Percentiles rank a stretch among this genome's conserved stretches.
phyloP scores from a whole-genome alignment of 108 stramenopile species.

The Fragilaria radians region DNA sequence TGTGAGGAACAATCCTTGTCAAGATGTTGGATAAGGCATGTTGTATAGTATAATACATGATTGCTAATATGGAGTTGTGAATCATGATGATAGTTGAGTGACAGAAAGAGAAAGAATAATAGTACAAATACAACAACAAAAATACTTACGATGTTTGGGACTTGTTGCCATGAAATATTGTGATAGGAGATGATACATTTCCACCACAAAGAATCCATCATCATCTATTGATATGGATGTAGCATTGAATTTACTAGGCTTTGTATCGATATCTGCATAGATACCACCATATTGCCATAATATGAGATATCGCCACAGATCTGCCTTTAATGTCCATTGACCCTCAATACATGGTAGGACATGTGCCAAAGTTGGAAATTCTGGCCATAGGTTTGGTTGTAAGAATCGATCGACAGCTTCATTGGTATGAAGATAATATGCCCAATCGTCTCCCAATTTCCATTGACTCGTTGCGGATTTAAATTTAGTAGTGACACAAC shows the following conservation, averaged over 20 bases:
- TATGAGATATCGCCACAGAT: conserved; percentile 48
- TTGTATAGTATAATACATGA: conserved; percentile 57
- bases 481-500: conserved; percentile 22
- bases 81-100: too few relatives aligned
- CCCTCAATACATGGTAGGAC: conserved; percentile 17
- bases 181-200: conserved; percentile 36
- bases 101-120: too few relatives aligned
- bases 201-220: conserved; percentile 50
- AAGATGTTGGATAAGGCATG: conserved; percentile 21
- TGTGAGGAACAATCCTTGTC: conserved; percentile 6
- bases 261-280: conserved; percentile 48
- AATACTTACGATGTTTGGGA: conserved; percentile 37
- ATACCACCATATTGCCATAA: conserved; percentile 46
- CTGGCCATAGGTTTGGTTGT: conserved; percentile 17
- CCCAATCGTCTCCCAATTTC: conserved; percentile 16
- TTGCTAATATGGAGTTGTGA: neutral
- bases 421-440: conserved; percentile 57
- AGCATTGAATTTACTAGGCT: conserved; percentile 27
- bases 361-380: conserved; percentile 31
- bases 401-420: conserved; percentile 46
- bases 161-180: conserved; percentile 55
- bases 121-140: too few relatives aligned
- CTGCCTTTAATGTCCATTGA: conserved; percentile 26
- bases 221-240: conserved; percentile 12
- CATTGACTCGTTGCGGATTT: conserved; percentile 14